A percentile compares a stretch with the other conserved stretches of the same genome.
phyloP scores from a whole-genome alignment of 2,329 filamentous ascomycete species.

The Aspergillus sojae region DNA sequence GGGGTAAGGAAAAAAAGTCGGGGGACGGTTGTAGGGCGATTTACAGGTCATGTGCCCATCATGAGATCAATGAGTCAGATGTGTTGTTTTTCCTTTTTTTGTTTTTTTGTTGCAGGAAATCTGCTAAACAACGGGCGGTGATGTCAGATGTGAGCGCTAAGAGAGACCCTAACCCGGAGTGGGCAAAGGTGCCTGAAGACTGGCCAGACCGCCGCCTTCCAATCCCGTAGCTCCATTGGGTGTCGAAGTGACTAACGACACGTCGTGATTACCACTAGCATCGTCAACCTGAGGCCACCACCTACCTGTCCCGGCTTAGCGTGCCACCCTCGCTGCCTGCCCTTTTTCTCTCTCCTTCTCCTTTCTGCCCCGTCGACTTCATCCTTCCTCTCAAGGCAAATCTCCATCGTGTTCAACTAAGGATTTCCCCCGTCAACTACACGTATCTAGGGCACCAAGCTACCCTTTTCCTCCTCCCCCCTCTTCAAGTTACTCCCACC shows the following conservation, averaged over 20 bases:
- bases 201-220: conserved; percentile 8
- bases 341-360: conserved; percentile 30
- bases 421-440: conserved; percentile 29
- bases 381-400: conserved; percentile 28
- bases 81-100: background rate
- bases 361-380: conserved; percentile 24
- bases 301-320: conserved; percentile 13
- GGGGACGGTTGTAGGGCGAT: background rate
- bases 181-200: conserved; percentile 3
- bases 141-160: conserved; percentile 3
- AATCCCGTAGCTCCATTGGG: background rate
- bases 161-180: background rate
- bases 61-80: conserved; percentile 1
- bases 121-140: background rate
- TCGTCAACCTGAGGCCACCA: conserved; percentile 10
- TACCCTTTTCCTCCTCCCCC: conserved; percentile 70
- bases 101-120: background rate
- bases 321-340: conserved; percentile 19
- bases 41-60: background rate
- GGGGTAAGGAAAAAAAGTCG: background rate
- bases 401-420: conserved; percentile 22
- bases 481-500: conserved; percentile 54
- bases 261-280: background rate
- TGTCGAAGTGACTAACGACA: conserved; percentile 5
- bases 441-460: conserved; percentile 82